A percentile compares a stretch with the other conserved stretches of the same genome.
Conservation (phyloP, 202 grass and related monocot genomes). For the Panicum virgatum region DNA sequence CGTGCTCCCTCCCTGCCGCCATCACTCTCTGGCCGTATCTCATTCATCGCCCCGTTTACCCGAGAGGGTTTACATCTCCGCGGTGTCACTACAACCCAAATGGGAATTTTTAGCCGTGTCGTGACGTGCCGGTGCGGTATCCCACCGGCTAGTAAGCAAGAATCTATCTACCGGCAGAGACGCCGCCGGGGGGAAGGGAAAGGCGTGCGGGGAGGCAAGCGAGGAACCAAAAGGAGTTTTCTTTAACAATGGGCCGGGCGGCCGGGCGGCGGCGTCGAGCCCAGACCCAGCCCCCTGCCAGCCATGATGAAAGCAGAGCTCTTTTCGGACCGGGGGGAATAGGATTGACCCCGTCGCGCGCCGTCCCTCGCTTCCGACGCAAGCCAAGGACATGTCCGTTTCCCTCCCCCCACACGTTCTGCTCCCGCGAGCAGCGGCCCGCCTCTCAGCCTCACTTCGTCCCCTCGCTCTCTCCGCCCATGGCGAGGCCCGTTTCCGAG, state of each 20-base stretch:
- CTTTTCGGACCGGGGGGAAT: neutral
- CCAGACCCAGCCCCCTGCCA: too few relatives aligned
- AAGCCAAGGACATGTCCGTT: constrained; percentile 33
- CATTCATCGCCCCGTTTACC: too few relatives aligned
- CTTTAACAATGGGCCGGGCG: neutral
- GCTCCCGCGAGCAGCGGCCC: neutral
- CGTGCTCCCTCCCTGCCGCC: neutral
- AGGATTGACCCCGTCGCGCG: neutral
- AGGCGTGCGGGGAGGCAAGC: neutral
- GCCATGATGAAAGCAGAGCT: neutral
- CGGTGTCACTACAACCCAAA: neutral
- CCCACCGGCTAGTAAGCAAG: too few relatives aligned
- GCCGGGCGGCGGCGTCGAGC: neutral
- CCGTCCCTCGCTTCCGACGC: constrained; percentile 17
- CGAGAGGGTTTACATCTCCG: neutral
- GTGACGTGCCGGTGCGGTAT: neutral
- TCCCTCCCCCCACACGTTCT: neutral
- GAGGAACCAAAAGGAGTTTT: constrained; percentile 32
- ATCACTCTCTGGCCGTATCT: neutral
- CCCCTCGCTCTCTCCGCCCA: neutral
- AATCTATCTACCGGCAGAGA: too few relatives aligned
- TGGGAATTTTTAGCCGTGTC: neutral
- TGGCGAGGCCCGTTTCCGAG: neutral
- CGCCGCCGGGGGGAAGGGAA: neutral
- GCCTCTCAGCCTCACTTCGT: neutral